These are phyloP conservation scores for Carex kokanica DNA, from an alignment of 176 grass and related monocot genomes.

Conservation along the genomic window DNA sequence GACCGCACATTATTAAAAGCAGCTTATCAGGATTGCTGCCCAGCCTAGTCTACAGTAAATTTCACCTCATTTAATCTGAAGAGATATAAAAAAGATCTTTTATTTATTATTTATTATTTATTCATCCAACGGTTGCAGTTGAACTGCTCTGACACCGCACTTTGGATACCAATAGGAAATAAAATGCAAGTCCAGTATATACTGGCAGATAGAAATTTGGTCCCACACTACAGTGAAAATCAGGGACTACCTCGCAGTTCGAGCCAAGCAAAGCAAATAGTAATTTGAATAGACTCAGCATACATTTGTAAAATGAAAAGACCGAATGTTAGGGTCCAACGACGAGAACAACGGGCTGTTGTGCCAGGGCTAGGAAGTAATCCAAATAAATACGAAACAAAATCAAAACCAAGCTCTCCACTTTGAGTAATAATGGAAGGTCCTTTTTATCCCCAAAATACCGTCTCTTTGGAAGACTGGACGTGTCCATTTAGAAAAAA, in stretches of 20 bases:
- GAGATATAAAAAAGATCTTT: neutral
- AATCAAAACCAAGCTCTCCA: neutral
- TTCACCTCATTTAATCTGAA: conserved; percentile 12
- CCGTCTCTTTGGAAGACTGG: neutral
- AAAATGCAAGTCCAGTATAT: neutral
- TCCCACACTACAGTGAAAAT: neutral
- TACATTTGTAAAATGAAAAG: neutral
- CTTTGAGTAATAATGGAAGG: neutral
- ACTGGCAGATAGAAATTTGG: neutral
- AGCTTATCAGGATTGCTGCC: neutral
- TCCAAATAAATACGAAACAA: neutral
- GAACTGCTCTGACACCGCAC: conserved; percentile 20
- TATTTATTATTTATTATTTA: conserved; percentile 27
- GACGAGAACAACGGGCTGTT: neutral
- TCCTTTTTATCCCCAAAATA: neutral
- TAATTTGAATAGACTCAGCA: neutral
- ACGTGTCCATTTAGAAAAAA: neutral
- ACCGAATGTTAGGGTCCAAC: neutral
- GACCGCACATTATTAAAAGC: conserved; percentile 9
- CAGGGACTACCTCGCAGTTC: neutral
- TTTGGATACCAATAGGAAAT: conserved; percentile 17
- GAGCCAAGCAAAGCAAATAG: neutral
- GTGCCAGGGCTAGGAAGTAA: neutral
- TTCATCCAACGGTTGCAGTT: neutral
- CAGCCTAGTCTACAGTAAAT: neutral